Conservation (phyloP, 2,329 filamentous ascomycete species). For the Emergomyces orientalis region DNA sequence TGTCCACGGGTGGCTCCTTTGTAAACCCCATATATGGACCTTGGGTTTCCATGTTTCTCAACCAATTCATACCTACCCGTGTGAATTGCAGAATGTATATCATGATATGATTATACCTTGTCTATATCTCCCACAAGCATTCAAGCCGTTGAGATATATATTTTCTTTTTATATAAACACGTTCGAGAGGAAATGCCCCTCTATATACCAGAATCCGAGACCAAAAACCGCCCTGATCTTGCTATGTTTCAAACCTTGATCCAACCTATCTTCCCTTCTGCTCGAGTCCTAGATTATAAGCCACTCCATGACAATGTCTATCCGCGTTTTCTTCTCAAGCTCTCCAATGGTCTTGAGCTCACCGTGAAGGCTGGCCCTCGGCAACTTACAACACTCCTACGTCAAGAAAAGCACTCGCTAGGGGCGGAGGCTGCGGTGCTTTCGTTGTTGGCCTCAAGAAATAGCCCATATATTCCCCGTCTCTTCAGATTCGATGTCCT, state of each 20-base stretch:
- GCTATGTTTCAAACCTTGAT: conserved; percentile 7
- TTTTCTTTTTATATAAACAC: not conserved
- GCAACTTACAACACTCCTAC: conserved; percentile 30
- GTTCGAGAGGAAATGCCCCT: conserved; percentile 4
- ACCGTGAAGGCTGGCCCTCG: conserved; percentile 31
- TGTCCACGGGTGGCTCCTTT: not conserved
- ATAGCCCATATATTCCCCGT: conserved; percentile 29
- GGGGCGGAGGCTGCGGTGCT: conserved; percentile 35
- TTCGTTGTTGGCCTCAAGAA: conserved; percentile 27
- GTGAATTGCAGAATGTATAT: not conserved
- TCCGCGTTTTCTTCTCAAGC: conserved; percentile 26
- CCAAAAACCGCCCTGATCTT: not conserved
- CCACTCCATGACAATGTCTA: conserved; percentile 28
- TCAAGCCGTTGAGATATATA: not conserved
- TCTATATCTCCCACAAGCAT: not conserved
- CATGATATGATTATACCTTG: not conserved
- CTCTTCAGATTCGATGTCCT: conserved; percentile 31
- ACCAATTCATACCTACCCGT: not conserved
- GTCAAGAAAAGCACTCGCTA: conserved; percentile 31
- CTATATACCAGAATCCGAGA: not conserved
- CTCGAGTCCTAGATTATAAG: conserved; percentile 23
- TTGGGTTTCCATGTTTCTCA: not conserved
- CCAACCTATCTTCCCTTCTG: conserved; percentile 25
- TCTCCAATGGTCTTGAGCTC: conserved; percentile 32
- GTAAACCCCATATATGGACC: not conserved